Conservation (phyloP, 2,329 filamentous ascomycete genomes). For the Colletotrichum destructivum region DNA sequence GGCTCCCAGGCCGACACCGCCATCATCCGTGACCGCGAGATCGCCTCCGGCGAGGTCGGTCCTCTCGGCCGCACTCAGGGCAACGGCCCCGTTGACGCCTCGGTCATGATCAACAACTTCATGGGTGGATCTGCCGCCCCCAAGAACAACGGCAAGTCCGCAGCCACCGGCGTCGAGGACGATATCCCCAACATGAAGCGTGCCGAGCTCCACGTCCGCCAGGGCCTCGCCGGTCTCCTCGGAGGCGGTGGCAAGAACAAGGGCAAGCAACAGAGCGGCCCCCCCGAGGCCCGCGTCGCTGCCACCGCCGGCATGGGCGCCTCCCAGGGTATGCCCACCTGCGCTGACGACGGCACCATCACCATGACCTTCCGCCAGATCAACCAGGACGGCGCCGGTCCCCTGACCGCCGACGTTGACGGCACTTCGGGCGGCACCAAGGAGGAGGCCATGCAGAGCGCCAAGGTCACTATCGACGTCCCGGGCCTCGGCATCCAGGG, state of each 20-base stretch:
- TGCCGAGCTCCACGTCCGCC: conserved; percentile 41
- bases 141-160: conserved; percentile 56
- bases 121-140: conserved; percentile 64
- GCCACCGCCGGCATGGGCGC: conserved; percentile 69
- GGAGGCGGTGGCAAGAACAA: conserved; percentile 49
- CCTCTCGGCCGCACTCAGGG: conserved; percentile 76
- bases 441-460: conserved; percentile 71
- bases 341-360: conserved; percentile 71
- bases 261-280: conserved; percentile 60
- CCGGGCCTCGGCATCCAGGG: conserved; percentile 71
- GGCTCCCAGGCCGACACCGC: conserved; percentile 80
- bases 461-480: conserved; percentile 72
- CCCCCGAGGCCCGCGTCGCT: conserved; percentile 67
- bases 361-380: conserved; percentile 78
- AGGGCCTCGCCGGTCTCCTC: conserved; percentile 48
- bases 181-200: conserved; percentile 52
- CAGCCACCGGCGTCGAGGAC: conserved; percentile 60
- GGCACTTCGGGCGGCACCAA: conserved; percentile 75
- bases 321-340: conserved; percentile 71
- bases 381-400: conserved; percentile 80
- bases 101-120: conserved; percentile 71
- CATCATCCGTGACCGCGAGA: conserved; percentile 75
- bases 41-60: conserved; percentile 65
- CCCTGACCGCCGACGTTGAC: conserved; percentile 73
- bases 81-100: conserved; percentile 71